These are phyloP conservation scores for Euphorbia lathyris DNA, from an alignment of 345 rosid species.

Conservation along the genomic window DNA sequence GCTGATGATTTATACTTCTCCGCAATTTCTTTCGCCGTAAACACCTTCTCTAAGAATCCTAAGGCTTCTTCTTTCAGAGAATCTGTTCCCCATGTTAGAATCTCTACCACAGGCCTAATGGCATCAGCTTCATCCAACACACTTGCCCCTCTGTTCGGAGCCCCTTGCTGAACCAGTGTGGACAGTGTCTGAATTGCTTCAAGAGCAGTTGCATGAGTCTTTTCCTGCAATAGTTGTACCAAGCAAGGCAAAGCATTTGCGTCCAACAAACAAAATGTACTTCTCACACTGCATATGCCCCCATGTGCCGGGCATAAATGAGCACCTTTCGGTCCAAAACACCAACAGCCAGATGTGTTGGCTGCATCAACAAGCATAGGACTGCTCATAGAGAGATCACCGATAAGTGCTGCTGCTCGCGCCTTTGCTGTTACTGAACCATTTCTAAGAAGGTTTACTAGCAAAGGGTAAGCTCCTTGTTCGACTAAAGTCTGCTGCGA, in stretches of 20 bases:
- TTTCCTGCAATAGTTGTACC: slow-evolving; percentile 39
- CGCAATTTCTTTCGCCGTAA: slow-evolving; percentile 47
- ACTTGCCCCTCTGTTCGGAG: slow-evolving; percentile 36
- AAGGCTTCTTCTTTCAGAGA: slow-evolving; percentile 53
- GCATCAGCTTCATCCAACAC: slow-evolving; percentile 52
- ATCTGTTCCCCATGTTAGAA: slow-evolving; percentile 53
- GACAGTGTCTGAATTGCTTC: slow-evolving; percentile 62
- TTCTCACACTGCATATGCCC: slow-evolving; percentile 44
- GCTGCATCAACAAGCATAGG: slow-evolving; percentile 35
- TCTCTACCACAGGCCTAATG: slow-evolving; percentile 39
- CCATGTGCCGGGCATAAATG: slow-evolving; percentile 49
- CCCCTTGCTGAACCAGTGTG: slow-evolving; percentile 41
- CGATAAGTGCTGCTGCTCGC: slow-evolving; percentile 60
- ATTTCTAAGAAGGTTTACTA: slow-evolving; percentile 41
- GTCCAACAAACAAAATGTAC: slow-evolving; percentile 51
- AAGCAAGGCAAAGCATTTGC: slow-evolving; percentile 46
- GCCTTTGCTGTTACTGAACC: slow-evolving; percentile 53
- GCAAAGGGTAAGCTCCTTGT: slow-evolving; percentile 48
- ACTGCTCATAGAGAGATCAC: slow-evolving; percentile 54
- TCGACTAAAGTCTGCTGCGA: slow-evolving; percentile 50
- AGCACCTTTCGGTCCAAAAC: slow-evolving; percentile 33
- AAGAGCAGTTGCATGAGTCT: slow-evolving; percentile 42
- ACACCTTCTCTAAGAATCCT: slow-evolving; percentile 51
- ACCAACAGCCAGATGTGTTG: slow-evolving; percentile 36
- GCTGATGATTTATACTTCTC: slow-evolving; percentile 45